Percentiles rank a stretch among this genome's conserved stretches.
Conservation (phyloP, 176 grass and related monocot genomes). For the Canna indica region DNA sequence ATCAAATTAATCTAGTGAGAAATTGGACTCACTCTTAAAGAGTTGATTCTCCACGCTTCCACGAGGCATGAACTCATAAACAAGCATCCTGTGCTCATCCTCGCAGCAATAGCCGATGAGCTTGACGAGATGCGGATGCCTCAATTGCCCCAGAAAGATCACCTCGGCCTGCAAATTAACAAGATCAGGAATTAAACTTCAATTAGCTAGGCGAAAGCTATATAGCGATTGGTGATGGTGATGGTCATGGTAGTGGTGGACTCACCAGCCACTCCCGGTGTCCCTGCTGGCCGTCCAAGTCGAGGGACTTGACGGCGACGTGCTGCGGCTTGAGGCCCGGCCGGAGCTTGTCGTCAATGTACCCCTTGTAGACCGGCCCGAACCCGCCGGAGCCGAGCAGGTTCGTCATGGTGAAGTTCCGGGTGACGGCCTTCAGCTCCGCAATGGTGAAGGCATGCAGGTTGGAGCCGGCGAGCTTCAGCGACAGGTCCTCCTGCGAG, state of each 20-base stretch:
- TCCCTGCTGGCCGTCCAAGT: conserved; percentile 59
- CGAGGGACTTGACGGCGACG: conserved; percentile 86
- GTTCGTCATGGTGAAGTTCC: conserved; percentile 62
- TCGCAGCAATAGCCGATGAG: conserved; percentile 76
- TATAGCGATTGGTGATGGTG: too few species aligned
- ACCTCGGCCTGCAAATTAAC: conserved; percentile 49
- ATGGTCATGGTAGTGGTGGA: neutral
- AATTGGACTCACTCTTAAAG: conserved; percentile 66
- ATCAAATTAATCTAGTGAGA: too few species aligned
- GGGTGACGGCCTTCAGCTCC: conserved; percentile 57
- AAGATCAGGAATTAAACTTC: too few species aligned
- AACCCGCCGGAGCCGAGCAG: conserved; percentile 80
- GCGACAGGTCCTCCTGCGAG: conserved; percentile 60
- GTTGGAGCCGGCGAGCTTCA: conserved; percentile 49
- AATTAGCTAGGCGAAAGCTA: too few species aligned
- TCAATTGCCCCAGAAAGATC: conserved; percentile 77
- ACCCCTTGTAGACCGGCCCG: conserved; percentile 85
- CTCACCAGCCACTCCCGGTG: conserved; percentile 92
- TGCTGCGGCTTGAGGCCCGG: conserved; percentile 57
- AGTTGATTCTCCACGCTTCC: conserved; percentile 84
- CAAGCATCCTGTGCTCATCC: conserved; percentile 79
- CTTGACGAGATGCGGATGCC: conserved; percentile 67
- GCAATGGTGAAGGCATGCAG: conserved; percentile 76
- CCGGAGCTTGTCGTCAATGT: conserved; percentile 36
- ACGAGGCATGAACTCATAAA: conserved; percentile 77